These are phyloP conservation scores for Aeschynomene evenia DNA, from an alignment of 306 rosid species.

Conservation along the genomic window DNA sequence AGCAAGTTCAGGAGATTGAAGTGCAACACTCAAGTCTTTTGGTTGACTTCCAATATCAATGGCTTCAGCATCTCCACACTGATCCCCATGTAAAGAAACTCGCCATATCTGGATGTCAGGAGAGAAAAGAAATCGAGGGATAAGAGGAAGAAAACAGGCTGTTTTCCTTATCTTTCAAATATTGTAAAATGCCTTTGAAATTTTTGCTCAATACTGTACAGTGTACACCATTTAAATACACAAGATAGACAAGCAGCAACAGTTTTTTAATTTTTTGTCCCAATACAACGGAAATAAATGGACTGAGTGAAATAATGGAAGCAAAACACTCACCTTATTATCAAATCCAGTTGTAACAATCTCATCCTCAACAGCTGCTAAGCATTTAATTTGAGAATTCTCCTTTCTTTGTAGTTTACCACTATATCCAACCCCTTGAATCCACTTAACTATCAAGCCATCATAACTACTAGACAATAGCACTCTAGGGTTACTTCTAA, in stretches of 20 bases:
- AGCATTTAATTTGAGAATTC: slow-evolving; percentile 76
- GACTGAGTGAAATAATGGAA: slow-evolving; percentile 11
- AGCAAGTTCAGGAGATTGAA: slow-evolving; percentile 76
- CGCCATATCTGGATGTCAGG: slow-evolving; percentile 63
- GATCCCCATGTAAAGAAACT: slow-evolving; percentile 60
- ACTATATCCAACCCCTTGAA: slow-evolving; percentile 82
- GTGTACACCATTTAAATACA: neutral
- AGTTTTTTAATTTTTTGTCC: neutral
- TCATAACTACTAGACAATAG: slow-evolving; percentile 91
- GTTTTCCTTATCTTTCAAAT: slow-evolving; percentile 7
- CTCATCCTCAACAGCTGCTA: slow-evolving; percentile 79
- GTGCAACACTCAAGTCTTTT: slow-evolving; percentile 83
- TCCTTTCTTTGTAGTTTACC: slow-evolving; percentile 85
- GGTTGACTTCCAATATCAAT: slow-evolving; percentile 95
- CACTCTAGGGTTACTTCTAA: slow-evolving; percentile 62
- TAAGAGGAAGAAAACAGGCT: slow-evolving; percentile 6
- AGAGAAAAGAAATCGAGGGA: slow-evolving; percentile 10
- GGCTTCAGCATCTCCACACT: slow-evolving; percentile 75
- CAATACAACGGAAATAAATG: slow-evolving; percentile 3
- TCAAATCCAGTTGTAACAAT: slow-evolving; percentile 81
- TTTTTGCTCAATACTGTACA: neutral
- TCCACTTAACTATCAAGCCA: slow-evolving; percentile 87
- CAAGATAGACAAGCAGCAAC: slow-evolving; percentile 2
- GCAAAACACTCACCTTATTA: slow-evolving; percentile 60
- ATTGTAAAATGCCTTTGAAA: slow-evolving; percentile 16